Evolutionary conservation across 2,329 filamentous ascomycete species (phyloP), one percentile per base, ranked within the genome.

Genomic region (Ceratocystis papillata): DNA sequence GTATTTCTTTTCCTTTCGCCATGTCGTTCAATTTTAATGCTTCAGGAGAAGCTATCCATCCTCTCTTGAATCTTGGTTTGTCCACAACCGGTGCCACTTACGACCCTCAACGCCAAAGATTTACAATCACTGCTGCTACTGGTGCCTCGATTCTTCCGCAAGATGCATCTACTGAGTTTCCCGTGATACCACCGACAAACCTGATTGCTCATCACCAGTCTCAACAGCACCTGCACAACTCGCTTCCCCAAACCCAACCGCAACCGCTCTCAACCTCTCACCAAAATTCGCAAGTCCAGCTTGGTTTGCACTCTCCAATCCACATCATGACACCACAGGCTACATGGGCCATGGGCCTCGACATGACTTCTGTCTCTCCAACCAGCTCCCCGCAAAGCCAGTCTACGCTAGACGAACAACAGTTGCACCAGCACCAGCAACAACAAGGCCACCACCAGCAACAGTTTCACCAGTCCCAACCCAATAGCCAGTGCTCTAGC

Each of bases 261-360:
- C 48, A 50, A 22, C 55, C 15, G 25, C 53, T 30, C 53, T 75
- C 67, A 75, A 75, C 72, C 72, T 72, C 70, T 73, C 71, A 62
- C 20, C 62, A 41, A 46, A 62, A 67, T 25, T 33, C 37, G 37
- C 66, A 67, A 53, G 63, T 67, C 28, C 66, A 48, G 25, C 63
- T 67, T 33, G 62, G 50, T 37, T 45, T 67, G 63, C 63, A 62
- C 63, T 65, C 66, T 8, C 62, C 66, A 1, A 60, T 67, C 46
- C 60, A 61, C 37, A 69, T 69, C 65, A 76, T 72, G 72, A 75
- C 77, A 69, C 73, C 78, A 68, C 73, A 73, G 55, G 72, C 77
- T 69, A 73, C 78, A 71, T 81, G 82, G 81, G 72, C 78, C 65
- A 75, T 84, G 70, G 77, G 80, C 65, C 75, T 83, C 69, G 81